Conservation (phyloP, 768 basidiomycete genomes). For the Porpolomopsis calyptriformis region DNA sequence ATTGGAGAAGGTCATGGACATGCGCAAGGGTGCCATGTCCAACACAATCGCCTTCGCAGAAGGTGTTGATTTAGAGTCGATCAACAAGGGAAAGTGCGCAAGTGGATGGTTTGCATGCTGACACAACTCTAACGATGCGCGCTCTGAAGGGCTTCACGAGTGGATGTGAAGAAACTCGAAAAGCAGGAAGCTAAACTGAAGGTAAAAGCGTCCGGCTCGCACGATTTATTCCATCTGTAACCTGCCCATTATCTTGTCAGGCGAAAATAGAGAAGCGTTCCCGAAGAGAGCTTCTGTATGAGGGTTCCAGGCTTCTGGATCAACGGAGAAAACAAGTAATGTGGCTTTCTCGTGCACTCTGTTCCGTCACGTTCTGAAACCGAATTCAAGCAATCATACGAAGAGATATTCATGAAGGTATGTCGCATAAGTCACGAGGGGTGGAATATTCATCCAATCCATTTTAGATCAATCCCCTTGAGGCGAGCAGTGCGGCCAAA, state of each 20-base stretch:
- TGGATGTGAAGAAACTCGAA: conserved; percentile 92
- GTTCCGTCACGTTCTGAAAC: conserved; percentile 4
- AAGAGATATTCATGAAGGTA: conserved; percentile 98
- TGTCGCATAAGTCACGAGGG: not conserved
- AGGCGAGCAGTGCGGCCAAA: conserved; percentile 63
- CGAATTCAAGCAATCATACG: conserved; percentile 74
- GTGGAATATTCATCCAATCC: not conserved
- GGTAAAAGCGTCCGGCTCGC: conserved; percentile 26
- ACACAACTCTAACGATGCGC: conserved; percentile 11
- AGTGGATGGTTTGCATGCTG: not conserved
- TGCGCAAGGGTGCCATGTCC: conserved; percentile 74
- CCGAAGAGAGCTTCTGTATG: conserved; percentile 71
- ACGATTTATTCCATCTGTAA: not conserved
- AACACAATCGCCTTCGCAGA: conserved; percentile 70
- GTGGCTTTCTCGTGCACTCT: not conserved
- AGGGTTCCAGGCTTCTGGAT: conserved; percentile 91
- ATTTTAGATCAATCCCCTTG: conserved; percentile 79
- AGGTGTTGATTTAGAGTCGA: conserved; percentile 82
- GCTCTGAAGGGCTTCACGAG: conserved; percentile 63
- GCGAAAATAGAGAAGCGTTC: conserved; percentile 98
- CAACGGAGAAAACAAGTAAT: conserved; percentile 79
- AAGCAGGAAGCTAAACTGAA: conserved; percentile 95
- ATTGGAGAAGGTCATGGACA: conserved; percentile 79
- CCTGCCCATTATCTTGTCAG: conserved; percentile 25
- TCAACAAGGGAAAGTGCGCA: conserved; percentile 85